These are phyloP conservation scores for Volutella citrinella DNA, from an alignment of 2,329 filamentous ascomycete species.

Conservation along the genomic window DNA sequence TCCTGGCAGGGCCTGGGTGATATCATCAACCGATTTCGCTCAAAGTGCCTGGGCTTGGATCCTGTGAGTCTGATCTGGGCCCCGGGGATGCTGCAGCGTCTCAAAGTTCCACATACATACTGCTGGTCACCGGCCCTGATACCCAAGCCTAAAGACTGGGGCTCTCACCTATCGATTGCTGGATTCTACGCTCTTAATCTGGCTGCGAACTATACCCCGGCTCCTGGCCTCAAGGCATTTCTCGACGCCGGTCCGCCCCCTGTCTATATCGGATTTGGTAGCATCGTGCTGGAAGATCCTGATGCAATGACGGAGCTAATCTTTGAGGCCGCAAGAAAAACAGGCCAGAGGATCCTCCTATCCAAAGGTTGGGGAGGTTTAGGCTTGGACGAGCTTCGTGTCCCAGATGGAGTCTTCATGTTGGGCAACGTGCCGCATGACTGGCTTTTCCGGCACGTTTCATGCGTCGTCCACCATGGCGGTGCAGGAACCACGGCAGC, in stretches of 20 bases:
- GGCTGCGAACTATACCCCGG: conserved; percentile 50
- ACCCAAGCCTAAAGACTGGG: conserved; percentile 64
- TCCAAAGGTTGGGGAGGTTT: conserved; percentile 65
- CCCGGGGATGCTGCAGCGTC: background rate
- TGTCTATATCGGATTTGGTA: conserved; percentile 66
- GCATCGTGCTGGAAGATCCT: conserved; percentile 63
- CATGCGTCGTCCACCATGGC: conserved; percentile 61
- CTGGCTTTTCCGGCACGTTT: conserved; percentile 60
- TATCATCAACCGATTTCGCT: too few species aligned
- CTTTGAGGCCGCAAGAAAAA: conserved; percentile 54
- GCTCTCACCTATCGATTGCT: conserved; percentile 54
- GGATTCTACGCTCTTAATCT: conserved; percentile 61
- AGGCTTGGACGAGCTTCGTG: conserved; percentile 42
- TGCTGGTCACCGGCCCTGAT: conserved; percentile 67
- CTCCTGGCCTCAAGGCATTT: conserved; percentile 51
- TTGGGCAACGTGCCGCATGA: conserved; percentile 65
- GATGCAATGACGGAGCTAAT: conserved; percentile 55
- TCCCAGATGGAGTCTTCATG: conserved; percentile 53
- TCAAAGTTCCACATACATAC: conserved; percentile 39
- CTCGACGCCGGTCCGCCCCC: conserved; percentile 55
- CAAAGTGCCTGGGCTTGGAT: too few species aligned
- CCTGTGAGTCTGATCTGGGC: too few species aligned
- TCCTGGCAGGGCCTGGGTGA: conserved; percentile 47
- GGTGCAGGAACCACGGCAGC: conserved; percentile 65
- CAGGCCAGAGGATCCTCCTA: conserved; percentile 58